Evolutionary conservation across 192 early-diverging fungal genomes (phyloP).

Genomic region (Spinellus fusiger): DNA sequence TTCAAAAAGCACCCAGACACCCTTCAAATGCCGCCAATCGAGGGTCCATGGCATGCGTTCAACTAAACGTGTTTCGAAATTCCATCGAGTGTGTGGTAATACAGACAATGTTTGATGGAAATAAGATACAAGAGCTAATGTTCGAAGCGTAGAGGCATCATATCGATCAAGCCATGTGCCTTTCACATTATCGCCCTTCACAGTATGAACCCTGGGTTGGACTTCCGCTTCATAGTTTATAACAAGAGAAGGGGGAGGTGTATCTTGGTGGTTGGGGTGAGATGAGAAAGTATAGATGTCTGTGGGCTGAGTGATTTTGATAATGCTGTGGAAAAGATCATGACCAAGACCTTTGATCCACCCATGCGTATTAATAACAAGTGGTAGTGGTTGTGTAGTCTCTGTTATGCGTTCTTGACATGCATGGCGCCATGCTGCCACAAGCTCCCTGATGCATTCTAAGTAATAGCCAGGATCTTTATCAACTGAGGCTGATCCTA

Average conservation of each 20-base stretch:
- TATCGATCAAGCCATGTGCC: constrained; percentile 30
- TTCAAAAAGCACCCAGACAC: constrained; percentile 62
- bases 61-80: constrained; percentile 48
- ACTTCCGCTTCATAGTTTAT: no score
- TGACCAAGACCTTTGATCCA: constrained; percentile 90
- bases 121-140: constrained; percentile 60
- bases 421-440: constrained; percentile 50
- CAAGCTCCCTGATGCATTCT: constrained; percentile 55
- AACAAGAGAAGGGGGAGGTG: neutral
- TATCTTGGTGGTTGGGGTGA: neutral
- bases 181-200: neutral
- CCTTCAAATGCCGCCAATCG: constrained; percentile 54
- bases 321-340: constrained; percentile 68
- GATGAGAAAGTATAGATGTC: constrained; percentile 53
- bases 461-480: constrained; percentile 82
- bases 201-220: no score
- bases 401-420: constrained; percentile 6
- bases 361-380: constrained; percentile 95
- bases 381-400: constrained; percentile 46
- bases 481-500: constrained; percentile 72
- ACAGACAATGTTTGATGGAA: constrained; percentile 43
- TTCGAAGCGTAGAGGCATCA: constrained; percentile 59
- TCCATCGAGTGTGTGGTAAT: constrained; percentile 36
- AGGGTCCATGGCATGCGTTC: constrained; percentile 51
- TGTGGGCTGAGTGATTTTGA: constrained; percentile 56